Evolutionary conservation across 208 protist species (phyloP).

Genomic region (Trypanosoma vivax): DNA sequence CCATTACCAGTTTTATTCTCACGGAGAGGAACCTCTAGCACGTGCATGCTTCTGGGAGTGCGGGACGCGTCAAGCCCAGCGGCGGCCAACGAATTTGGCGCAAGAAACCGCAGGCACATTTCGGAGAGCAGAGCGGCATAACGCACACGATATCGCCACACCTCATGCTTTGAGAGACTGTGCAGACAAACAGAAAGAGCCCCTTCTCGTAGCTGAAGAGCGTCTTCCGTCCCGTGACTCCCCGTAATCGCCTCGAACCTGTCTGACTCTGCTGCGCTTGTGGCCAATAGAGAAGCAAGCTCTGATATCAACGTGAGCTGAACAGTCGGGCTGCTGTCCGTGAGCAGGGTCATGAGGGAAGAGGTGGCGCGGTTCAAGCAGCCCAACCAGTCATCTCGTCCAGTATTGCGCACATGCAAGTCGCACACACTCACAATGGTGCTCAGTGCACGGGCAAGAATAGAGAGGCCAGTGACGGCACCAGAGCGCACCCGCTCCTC

Average conservation of each 20-base stretch:
- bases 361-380: constrained; percentile 38
- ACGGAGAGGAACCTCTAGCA: constrained; percentile 10
- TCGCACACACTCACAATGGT: constrained; percentile 25
- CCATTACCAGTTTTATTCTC: constrained; percentile 6
- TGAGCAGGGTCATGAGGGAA: constrained; percentile 44
- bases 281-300: constrained; percentile 42
- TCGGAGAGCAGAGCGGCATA: constrained; percentile 56
- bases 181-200: constrained; percentile 42
- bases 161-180: constrained; percentile 44
- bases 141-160: constrained; percentile 70
- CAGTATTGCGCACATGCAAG: neutral
- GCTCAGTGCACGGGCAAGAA: constrained; percentile 45
- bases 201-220: constrained; percentile 29
- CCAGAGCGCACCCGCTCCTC: constrained; percentile 48
- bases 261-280: constrained; percentile 2
- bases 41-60: neutral
- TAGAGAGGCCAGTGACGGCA: constrained; percentile 39
- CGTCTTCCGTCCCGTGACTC: constrained; percentile 4
- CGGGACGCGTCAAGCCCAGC: constrained; percentile 1
- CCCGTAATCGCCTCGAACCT: constrained; percentile 2
- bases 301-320: constrained; percentile 61
- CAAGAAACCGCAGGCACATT: constrained; percentile 50
- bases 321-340: constrained; percentile 50
- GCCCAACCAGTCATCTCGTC: constrained; percentile 19
- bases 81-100: constrained; percentile 13